Evolutionary conservation across 495 filamentous ascomycete genomes (phyloP), one percentile per base, ranked within the genome.

Genomic region (Tuber melanosporum): DNA sequence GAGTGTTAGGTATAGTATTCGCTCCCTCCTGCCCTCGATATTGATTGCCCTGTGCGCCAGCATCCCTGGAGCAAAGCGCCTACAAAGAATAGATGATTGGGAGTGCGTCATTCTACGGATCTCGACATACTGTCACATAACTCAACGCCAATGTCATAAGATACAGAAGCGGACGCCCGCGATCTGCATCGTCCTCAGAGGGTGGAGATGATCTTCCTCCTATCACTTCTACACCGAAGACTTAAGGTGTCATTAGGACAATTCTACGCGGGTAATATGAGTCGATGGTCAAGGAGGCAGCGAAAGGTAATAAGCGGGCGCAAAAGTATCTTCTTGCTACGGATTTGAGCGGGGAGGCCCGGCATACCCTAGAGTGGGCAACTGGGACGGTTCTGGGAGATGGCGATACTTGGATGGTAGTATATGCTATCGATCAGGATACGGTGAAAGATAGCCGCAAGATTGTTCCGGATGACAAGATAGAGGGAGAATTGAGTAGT

Each of bases 311-410:
- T 42, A 89, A 91, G 22, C 89, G 92, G 19, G 90, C 92, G 70
- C 89, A 95, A 17, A 17, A 94, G 93, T 99, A 98, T 83, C 85
- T 99, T 10, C 92, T 98, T 12, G 94, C 95, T 15, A 97, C 93
- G 1, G 95, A 98, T 84, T 85, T 98, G 45, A 97, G 93, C 79
- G 92, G 94, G 69, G 95, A 99, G 44, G 44, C 44, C 44, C 44
- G 15, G 44, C 44, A 45, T 45, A 12, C 44, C 44, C 44, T 45
- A 12, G 85, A 98, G 83, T 99, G 95, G 94, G 95, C 94, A 0
- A 94, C 98, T 73, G 95, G 95, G 57, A 97, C 93, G 5, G 91
- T 98, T n/a, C 88, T 99, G 15, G 89, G 95, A 69, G 94, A 97
- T 83, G 95, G 95, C n/a, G 95, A 99, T 84, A 98, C 94, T 1